Base-by-base conservation (phyloP, 192 early-diverging fungal genomes). In the Rhizophagus prolifer region DNA sequence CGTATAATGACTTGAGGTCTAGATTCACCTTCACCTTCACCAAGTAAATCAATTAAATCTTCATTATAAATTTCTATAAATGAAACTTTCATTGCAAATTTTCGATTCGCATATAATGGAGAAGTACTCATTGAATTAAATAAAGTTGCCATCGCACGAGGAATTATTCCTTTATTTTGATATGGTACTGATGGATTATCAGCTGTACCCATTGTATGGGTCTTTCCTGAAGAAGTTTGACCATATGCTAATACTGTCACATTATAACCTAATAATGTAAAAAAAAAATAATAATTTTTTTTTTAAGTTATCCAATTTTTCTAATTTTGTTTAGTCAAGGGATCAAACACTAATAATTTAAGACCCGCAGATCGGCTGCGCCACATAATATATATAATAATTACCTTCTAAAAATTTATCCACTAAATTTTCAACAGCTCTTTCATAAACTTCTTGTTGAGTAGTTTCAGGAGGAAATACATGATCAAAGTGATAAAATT, bases 1-100 rank as follows among this genome's bases (percentile, higher is more conserved):
- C 96, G 84, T 58, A 98, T 86, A 6, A 91, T 89, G 0, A 95
- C 88, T 10, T 85, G 86, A 3, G 90, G 88, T 70, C 90, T 81
- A 62, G 86, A 85, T 13, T 86, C 86, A 64, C 81, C 81, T 70
- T 85, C 80, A 67, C 65, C 65, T 64, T 88, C 89, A 70, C 91
- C 92, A 31, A 97, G 82, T 54, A 99, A 84, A 84, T 99, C 97
- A 34, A 96, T 91, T 58, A 97, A 84, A 58, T 99, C 97, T 76
- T 99, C 97, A 81, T 99, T 99, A 82, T 99, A 96, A 13, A 97
- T 89, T 77, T 99, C 97, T 25, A 99, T 81, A 85, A 97, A 98
- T 8, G 95, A 96, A 8, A 97, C 94, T 26, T 86, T 85, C 19
- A 93, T 83, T 1, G 77, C 79, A 21, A 84, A 85, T 34, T 82